These are phyloP conservation scores for Eucalyptus grandis DNA, from an alignment of 345 rosid genomes.

Conservation along the genomic window DNA sequence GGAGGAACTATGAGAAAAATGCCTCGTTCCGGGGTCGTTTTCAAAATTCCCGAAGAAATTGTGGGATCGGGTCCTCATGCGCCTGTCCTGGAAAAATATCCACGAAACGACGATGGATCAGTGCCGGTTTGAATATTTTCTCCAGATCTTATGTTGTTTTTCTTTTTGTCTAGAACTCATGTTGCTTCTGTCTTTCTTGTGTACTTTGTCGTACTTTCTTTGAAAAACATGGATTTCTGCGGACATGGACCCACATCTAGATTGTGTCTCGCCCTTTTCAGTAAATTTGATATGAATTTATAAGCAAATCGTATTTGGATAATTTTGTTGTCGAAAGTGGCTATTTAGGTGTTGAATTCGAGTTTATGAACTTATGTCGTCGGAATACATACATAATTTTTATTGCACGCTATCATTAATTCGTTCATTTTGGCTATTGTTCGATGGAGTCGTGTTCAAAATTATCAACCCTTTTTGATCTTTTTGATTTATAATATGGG, in stretches of 20 bases:
- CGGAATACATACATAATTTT: not conserved
- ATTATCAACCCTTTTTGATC: not conserved
- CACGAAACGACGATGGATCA: not conserved
- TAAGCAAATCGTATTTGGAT: not conserved
- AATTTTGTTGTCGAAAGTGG: not conserved
- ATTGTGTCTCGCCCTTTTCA: not conserved
- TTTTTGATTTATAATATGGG: not conserved
- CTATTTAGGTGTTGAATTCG: not conserved
- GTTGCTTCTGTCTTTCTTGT: not conserved
- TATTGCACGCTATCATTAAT: not conserved
- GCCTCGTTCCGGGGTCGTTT: not conserved
- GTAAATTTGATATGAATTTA: not conserved
- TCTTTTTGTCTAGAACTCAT: not conserved
- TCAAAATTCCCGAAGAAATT: not conserved
- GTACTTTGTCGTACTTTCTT: not conserved
- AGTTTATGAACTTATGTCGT: not conserved
- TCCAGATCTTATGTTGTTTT: not conserved
- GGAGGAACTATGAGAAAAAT: not conserved
- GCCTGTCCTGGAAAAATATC: not conserved
- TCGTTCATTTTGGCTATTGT: not conserved
- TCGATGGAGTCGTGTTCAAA: not conserved
- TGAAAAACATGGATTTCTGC: not conserved
- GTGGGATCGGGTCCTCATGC: not conserved
- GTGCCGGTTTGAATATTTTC: not conserved
- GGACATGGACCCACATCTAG: not conserved